These are phyloP conservation scores for Darksidea phi DNA, from an alignment of 495 filamentous ascomycete species.

Conservation along the genomic window DNA sequence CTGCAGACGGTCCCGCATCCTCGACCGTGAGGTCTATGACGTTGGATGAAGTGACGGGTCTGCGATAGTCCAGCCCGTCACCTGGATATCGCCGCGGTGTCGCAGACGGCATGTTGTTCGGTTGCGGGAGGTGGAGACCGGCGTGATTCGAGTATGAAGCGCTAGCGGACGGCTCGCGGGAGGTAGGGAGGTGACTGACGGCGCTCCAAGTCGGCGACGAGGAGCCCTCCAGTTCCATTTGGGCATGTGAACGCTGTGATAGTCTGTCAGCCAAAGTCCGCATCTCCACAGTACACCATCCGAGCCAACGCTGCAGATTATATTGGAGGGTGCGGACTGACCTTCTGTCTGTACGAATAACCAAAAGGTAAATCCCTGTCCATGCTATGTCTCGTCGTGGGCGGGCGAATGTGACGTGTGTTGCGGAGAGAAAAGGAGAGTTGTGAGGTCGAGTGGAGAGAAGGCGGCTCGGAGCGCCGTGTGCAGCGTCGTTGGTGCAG, in stretches of 20 bases:
- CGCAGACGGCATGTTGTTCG: slow-evolving; percentile 18
- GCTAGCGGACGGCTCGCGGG: slow-evolving; percentile 19
- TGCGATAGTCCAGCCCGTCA: slow-evolving; percentile 53
- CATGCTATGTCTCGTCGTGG: slow-evolving; percentile 24
- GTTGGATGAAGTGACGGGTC: slow-evolving; percentile 44
- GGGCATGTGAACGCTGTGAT: slow-evolving; percentile 22
- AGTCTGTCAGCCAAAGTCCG: slow-evolving; percentile 14
- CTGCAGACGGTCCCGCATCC: slow-evolving; percentile 21
- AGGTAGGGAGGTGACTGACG: slow-evolving; percentile 8
- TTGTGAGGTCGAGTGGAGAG: not conserved
- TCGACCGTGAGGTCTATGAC: slow-evolving; percentile 57
- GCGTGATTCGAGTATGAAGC: slow-evolving; percentile 14
- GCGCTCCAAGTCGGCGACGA: slow-evolving; percentile 22
- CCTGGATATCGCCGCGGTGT: slow-evolving; percentile 46
- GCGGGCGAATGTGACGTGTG: not conserved
- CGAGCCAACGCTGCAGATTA: too few species aligned
- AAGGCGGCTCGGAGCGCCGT: not conserved
- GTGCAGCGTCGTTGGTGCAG: not conserved
- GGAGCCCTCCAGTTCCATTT: slow-evolving; percentile 29
- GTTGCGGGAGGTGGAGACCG: slow-evolving; percentile 22
- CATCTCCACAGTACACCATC: too few species aligned
- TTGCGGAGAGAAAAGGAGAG: slow-evolving; percentile 1
- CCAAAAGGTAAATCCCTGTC: slow-evolving; percentile 26
- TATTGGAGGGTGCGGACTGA: too few species aligned
- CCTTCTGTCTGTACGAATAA: slow-evolving; percentile 28